A percentile compares a stretch with the other conserved stretches of the same genome.
phyloP scores from a whole-genome alignment of 305 asterid species.

The Fraxinus sp. region DNA sequence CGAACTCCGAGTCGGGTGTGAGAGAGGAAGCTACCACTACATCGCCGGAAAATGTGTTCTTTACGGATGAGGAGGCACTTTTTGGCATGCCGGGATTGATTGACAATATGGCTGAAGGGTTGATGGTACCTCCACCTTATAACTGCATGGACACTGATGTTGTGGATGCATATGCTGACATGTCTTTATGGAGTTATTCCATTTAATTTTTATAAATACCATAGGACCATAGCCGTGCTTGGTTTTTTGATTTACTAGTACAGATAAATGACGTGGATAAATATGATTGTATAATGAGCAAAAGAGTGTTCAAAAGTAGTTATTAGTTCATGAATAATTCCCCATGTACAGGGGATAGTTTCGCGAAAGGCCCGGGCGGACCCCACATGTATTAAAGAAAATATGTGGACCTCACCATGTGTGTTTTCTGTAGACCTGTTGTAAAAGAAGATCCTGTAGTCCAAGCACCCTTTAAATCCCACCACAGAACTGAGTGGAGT shows the following conservation, averaged over 20 bases:
- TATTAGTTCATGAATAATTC: too few relatives aligned
- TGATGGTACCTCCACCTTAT: slow-evolving; percentile 61
- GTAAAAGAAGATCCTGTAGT: too few relatives aligned
- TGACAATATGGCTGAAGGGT: slow-evolving; percentile 58
- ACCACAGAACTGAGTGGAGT: too few relatives aligned
- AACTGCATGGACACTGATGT: slow-evolving; percentile 11
- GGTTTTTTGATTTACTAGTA: neutral
- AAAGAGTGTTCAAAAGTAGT: neutral
- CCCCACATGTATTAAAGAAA: too few relatives aligned
- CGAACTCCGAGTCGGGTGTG: neutral
- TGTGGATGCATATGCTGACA: slow-evolving; percentile 36
- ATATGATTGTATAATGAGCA: neutral
- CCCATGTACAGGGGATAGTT: too few relatives aligned
- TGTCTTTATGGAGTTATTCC: slow-evolving; percentile 52
- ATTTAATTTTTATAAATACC: slow-evolving; percentile 12
- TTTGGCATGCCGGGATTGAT: slow-evolving; percentile 58
- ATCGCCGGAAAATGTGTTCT: slow-evolving; percentile 23
- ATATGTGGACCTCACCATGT: too few relatives aligned
- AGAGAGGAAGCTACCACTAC: neutral
- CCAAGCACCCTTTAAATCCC: too few relatives aligned
- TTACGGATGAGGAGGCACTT: slow-evolving; percentile 51
- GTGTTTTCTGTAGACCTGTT: too few relatives aligned
- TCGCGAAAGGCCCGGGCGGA: too few relatives aligned
- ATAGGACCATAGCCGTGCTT: neutral
- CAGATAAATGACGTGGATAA: neutral